A percentile compares a stretch with the other conserved stretches of the same genome.
Conservation (phyloP, 106 monocot genomes). For the Apostasia ramifera region DNA sequence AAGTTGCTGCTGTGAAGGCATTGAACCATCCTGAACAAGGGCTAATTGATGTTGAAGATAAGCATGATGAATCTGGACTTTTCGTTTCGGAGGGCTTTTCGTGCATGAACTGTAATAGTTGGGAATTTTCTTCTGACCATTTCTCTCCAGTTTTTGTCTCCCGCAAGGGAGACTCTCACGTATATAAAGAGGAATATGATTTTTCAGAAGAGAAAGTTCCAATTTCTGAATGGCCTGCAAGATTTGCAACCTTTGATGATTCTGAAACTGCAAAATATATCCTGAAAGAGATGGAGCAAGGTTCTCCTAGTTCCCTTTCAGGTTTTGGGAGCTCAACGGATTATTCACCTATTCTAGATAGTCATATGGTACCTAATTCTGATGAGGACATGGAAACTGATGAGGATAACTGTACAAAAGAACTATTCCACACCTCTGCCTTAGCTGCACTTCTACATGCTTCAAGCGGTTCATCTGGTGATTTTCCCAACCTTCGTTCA, state of each 20-base stretch:
- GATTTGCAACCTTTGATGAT: slow-evolving; percentile 45
- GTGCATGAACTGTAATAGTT: background rate
- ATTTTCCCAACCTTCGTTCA: slow-evolving; percentile 27
- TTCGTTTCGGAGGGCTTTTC: background rate
- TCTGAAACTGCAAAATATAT: slow-evolving; percentile 43
- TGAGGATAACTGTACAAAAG: slow-evolving; percentile 46
- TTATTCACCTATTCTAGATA: slow-evolving; percentile 31
- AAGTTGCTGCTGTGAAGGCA: background rate
- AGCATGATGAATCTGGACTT: background rate
- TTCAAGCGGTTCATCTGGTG: slow-evolving; percentile 57
- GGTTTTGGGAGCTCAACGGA: slow-evolving; percentile 19
- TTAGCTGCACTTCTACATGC: slow-evolving; percentile 80
- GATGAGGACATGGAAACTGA: slow-evolving; percentile 56
- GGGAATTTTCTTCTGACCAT: background rate
- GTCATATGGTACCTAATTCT: slow-evolving; percentile 39
- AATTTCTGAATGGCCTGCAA: slow-evolving; percentile 25
- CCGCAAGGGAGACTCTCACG: background rate
- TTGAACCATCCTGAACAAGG: too few relatives aligned
- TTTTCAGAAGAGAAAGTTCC: slow-evolving; percentile 27
- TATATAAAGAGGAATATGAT: too few relatives aligned
- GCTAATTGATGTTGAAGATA: background rate
- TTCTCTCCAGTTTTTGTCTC: background rate
- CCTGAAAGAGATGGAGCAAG: slow-evolving; percentile 45
- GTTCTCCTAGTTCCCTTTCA: slow-evolving; percentile 21
- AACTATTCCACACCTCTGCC: slow-evolving; percentile 67